These are phyloP conservation scores for Fusarium illudens DNA, from an alignment of 2,329 filamentous ascomycete genomes.

Conservation along the genomic window DNA sequence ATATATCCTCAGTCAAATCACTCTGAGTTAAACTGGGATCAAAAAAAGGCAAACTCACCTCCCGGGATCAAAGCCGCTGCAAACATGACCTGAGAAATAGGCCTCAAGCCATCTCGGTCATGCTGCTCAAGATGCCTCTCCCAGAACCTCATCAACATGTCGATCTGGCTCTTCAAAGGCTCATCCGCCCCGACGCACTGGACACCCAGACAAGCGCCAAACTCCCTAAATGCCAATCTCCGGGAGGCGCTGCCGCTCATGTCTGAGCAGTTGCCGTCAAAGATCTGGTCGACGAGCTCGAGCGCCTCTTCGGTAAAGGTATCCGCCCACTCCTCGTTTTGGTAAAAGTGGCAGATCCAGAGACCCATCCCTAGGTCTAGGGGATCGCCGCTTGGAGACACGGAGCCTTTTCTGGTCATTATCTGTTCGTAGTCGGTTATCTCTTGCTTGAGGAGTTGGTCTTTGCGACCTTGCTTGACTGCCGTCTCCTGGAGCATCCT, in stretches of 20 bases:
- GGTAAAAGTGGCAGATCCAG: constrained; percentile 63
- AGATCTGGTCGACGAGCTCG: constrained; percentile 33
- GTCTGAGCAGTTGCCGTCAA: constrained; percentile 31
- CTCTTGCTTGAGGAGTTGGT: constrained; percentile 53
- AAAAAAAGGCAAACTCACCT: constrained; percentile 55
- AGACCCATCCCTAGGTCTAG: constrained; percentile 68
- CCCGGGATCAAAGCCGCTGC: constrained; percentile 63
- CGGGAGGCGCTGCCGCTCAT: constrained; percentile 36
- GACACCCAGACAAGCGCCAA: constrained; percentile 61
- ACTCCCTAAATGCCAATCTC: constrained; percentile 63
- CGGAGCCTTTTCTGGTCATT: constrained; percentile 54
- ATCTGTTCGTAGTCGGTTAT: constrained; percentile 62
- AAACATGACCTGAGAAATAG: constrained; percentile 67
- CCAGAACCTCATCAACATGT: constrained; percentile 47
- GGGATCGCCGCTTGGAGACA: constrained; percentile 57
- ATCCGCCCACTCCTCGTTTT: constrained; percentile 58
- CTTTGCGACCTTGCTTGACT: constrained; percentile 34
- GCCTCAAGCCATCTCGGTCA: constrained; percentile 53
- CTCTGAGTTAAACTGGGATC: rapidly evolving
- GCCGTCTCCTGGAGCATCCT: constrained; percentile 56
- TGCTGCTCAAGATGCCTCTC: constrained; percentile 46
- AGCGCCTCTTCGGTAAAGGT: constrained; percentile 46
- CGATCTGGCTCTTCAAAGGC: constrained; percentile 38
- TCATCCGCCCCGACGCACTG: constrained; percentile 50
- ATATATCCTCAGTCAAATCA: background rate